Evolutionary conservation across 306 rosid species (phyloP).

Genomic region (Hippophae tibetana): DNA sequence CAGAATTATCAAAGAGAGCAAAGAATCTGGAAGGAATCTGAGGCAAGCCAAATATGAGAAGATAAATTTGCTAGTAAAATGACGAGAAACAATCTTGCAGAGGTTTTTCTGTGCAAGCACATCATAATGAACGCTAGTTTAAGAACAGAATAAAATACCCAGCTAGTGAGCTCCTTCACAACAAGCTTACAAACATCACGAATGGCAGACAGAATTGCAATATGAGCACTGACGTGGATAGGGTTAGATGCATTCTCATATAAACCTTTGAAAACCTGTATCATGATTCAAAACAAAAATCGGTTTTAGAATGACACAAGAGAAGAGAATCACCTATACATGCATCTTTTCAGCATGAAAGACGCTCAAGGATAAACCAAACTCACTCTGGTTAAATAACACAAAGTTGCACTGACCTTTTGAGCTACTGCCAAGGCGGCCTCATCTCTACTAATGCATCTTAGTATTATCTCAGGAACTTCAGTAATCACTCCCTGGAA

Average conservation of each 20-base stretch:
- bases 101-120: neutral
- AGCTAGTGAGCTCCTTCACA: conserved; percentile 87
- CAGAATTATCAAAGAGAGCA: neutral
- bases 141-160: conserved; percentile 49
- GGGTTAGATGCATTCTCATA: conserved; percentile 70
- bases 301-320: neutral
- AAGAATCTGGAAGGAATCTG: too few species aligned
- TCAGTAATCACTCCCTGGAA: conserved; percentile 68
- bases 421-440: conserved; percentile 99
- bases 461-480: conserved; percentile 87
- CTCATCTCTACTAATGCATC: conserved; percentile 91
- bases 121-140: neutral
- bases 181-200: conserved; percentile 99
- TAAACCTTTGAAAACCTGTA: conserved; percentile 78
- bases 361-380: conserved; percentile 8
- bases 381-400: neutral
- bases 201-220: conserved; percentile 74
- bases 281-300: conserved; percentile 6
- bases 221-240: conserved; percentile 67
- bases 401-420: conserved; percentile 41
- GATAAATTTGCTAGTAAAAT: too few species aligned
- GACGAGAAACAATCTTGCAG: neutral
- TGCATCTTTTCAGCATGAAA: too few species aligned
- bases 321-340: neutral
- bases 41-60: too few species aligned